Base-by-base conservation (phyloP, 2,329 filamentous ascomycete genomes). In the Ustulina deusta region DNA sequence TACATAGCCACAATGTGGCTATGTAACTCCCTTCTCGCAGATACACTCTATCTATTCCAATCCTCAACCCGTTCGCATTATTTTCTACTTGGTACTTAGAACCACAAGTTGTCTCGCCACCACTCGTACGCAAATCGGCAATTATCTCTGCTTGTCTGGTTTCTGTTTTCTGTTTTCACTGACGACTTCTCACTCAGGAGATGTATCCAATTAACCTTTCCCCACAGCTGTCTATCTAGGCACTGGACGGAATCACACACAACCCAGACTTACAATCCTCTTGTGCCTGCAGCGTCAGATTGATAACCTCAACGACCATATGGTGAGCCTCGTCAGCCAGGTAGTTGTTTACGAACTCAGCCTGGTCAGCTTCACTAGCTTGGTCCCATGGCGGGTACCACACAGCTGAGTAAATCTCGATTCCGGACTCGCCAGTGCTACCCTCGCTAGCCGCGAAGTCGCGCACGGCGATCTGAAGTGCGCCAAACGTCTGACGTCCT, bases 301-400 rank as follows among this genome's bases (percentile, higher is more conserved):
- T 73, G 52, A 73, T 61, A 11, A 72, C 66, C 58, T 73, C 71
- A 4, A 69, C 67, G 20, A 73, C 65, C 68, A 73, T 73, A 36
- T 73, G 71, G 46, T 73, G 61, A 9, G 66, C 65, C 55, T 73
- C 71, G 17, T 70, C 68, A 3, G 59, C 56, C 1, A 72, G 54
- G 38, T 69, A 70, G 34, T 66, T 66, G 2, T 49, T 60, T 27
- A 58, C 42, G 22, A 71, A 69, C 56, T 70, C 65, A 1, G 25
- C 51, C 32, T 46, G 29, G 15, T 69, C 51, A 10, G 38, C 57
- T 7, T 46, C 49, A n/a, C 36, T 29, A 6, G 67, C 59, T 54
- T 61, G 52, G 20, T 71, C 64, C 69, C 69, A 69, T 1, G 69
- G 63, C 27, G 69, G 68, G 25, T 70, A 72, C 71, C 71, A 73